Conservation (phyloP, 2,329 filamentous ascomycete genomes). For the Hypoxylon sp. region DNA sequence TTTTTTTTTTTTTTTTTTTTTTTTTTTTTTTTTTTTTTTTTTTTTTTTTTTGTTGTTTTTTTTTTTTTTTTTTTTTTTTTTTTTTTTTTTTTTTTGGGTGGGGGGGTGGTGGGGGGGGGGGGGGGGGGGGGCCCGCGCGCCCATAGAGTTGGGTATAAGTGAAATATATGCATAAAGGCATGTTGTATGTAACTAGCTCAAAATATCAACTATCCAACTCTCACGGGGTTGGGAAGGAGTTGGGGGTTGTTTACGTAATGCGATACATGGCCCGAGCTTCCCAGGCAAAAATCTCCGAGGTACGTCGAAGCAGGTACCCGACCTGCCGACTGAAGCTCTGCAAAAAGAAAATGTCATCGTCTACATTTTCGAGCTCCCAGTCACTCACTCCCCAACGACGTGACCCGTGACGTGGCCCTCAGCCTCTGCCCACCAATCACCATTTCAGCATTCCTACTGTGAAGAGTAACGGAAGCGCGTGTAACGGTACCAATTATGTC, state of each 20-base stretch:
- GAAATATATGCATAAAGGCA: not conserved
- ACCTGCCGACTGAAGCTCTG: not conserved
- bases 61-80: too few species aligned
- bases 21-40: too few species aligned
- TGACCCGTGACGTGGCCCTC: conserved; percentile 14
- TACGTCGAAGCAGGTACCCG: not conserved
- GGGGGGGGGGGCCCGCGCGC: too few species aligned
- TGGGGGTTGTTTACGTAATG: not conserved
- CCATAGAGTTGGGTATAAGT: not conserved
- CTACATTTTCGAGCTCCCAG: conserved; percentile 15
- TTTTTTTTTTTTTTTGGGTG: too few species aligned
- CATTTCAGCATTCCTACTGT: conserved; percentile 1
- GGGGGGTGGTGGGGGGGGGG: too few species aligned
- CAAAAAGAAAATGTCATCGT: conserved; percentile 31
- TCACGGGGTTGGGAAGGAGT: too few species aligned
- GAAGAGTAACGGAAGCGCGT: conserved; percentile 8
- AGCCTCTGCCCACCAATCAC: conserved; percentile 12
- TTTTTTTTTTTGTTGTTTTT: too few species aligned
- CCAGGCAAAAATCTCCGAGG: conserved; percentile 6
- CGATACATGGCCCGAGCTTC: not conserved
- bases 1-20: too few species aligned
- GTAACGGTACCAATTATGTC: conserved; percentile 46
- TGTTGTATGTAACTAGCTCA: not conserved
- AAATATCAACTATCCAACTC: not conserved
- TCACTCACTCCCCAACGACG: not conserved